Evolutionary conservation across 2,329 filamentous ascomycete genomes (phyloP), one percentile per base, ranked within the genome.

Genomic region (Zarea fungicola): DNA sequence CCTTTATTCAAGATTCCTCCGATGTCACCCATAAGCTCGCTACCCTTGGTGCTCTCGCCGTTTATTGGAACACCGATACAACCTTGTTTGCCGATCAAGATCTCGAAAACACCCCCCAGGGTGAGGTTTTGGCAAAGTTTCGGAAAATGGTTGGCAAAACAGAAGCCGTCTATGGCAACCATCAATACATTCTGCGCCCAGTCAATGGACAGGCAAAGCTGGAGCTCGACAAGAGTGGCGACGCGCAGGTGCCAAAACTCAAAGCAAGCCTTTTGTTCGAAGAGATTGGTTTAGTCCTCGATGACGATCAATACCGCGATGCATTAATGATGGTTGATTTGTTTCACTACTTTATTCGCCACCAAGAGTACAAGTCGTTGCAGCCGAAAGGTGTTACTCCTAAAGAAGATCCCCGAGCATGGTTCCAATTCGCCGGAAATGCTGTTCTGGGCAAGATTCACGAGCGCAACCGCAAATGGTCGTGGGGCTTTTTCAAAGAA

Each of bases 1-100:
- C 90, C 23, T 99, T 96, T 65, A 95, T 99, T 58, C 89, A 96
- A 65, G 87, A 92, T 56, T 87, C 87, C 2, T 83, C 83, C 40
- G 77, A 78, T 23, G 87, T 85, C 11, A 96, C 91, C 19, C 89
- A 99, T 72, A 99, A 99, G 69, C 77, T 99, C 39, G 93, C 91
- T 6, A 95, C 86, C 3, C 76, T 99, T 14, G 89, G 89, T 26
- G 89, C 91, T 5, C 71, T 99, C 43, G 90, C 93, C 3, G 80
- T 97, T 9, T 99, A 99, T 68, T 99, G 95, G 93, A 95, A 99
- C 65, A 99, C 93, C 1, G 92, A 99, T 65, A 82, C 90, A 1
- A 77, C 85, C 22, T 77, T 99, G 4, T 76, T 97, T 36, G 52
- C 58, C 4, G 55, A 58, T 2, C 45, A 59, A 5, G 47, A 59